Base-by-base conservation (phyloP, 129 eudicot genomes). In the Deinandra increscens region DNA sequence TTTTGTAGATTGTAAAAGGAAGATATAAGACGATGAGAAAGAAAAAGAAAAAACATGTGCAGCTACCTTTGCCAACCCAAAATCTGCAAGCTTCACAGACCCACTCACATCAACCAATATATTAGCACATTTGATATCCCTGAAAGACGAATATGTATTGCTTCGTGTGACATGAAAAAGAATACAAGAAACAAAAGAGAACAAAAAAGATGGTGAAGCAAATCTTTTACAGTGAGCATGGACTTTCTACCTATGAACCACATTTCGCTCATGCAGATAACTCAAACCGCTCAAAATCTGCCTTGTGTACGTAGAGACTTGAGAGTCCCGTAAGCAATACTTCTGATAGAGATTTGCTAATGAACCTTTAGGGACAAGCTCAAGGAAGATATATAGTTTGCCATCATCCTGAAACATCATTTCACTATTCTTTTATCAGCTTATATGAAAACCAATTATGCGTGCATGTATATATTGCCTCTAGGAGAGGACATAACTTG, bases 121-220 rank as follows among this genome's bases (percentile, higher is more conserved):
- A 65, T 92, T 92, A 61, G 98, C 98, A 82, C 98, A 88, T 74
- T 92, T 92, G 74, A 92, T 88, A 83, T 92, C 98, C 88, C 98
- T 92, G 82, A 59, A 81, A 67, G 63, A 72, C 15, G 54, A 83
- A 43, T 38, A 70, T 68, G 59, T 38, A 23, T 43, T 31, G 23
- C 14, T 60, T 36, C 4, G 7, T 36, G 7, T 36, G 39, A 36
- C 46, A 50, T 26, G 31, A 26, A 26, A 26, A 26, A 26, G 7
- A 36, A 36, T 7, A 6, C 39, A 36, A 6, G 7, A 36, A 36
- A 36, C 39, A 4, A 36, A 36, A 36, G 39, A 34, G 31, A 41
- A 64, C 3, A 33, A 34, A 3, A 3, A n/a, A 26, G 31, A 26
- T 26, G 31, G 31, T 31, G 26, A 18, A 31, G 12, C 39, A 60